Conservation (phyloP, 2,329 filamentous ascomycete genomes). For the Trichoderma guizhouense region DNA sequence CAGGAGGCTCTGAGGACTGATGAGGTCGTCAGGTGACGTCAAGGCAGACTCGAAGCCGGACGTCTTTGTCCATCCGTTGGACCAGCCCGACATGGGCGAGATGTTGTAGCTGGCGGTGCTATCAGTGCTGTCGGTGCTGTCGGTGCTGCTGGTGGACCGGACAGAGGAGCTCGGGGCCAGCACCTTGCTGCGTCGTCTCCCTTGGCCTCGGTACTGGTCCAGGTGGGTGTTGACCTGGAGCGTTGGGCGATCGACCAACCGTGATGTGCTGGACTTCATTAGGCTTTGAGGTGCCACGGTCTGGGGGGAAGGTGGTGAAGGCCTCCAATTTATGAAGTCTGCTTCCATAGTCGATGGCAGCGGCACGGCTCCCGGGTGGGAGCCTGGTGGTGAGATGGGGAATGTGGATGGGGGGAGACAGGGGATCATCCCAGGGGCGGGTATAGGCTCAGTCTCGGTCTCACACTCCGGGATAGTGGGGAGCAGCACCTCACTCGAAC, state of each 20-base stretch:
- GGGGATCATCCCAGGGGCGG: conserved; percentile 17
- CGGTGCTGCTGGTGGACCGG: conserved; percentile 42
- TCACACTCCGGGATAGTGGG: conserved; percentile 29
- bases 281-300: conserved; percentile 27
- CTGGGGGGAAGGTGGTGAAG: conserved; percentile 23
- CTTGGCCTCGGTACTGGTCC: conserved; percentile 30
- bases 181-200: conserved; percentile 38
- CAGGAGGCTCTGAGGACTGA: conserved; percentile 33
- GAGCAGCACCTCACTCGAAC: conserved; percentile 44
- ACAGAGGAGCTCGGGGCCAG: conserved; percentile 48
- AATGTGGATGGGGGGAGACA: conserved; percentile 25
- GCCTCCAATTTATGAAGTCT: conserved; percentile 29
- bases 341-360: conserved; percentile 27
- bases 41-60: conserved; percentile 42
- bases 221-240: conserved; percentile 40
- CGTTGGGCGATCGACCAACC: conserved; percentile 30
- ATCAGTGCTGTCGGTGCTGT: conserved; percentile 38
- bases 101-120: conserved; percentile 41
- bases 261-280: conserved; percentile 22
- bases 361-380: not conserved
- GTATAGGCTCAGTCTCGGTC: conserved; percentile 22
- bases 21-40: conserved; percentile 44
- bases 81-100: conserved; percentile 47
- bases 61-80: conserved; percentile 38
- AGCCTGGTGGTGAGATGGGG: conserved; percentile 20